Percentiles rank a stretch among this genome's conserved stretches.
Evolutionary conservation across 345 rosid species (phyloP).

Genomic region (Turnera subulata): DNA sequence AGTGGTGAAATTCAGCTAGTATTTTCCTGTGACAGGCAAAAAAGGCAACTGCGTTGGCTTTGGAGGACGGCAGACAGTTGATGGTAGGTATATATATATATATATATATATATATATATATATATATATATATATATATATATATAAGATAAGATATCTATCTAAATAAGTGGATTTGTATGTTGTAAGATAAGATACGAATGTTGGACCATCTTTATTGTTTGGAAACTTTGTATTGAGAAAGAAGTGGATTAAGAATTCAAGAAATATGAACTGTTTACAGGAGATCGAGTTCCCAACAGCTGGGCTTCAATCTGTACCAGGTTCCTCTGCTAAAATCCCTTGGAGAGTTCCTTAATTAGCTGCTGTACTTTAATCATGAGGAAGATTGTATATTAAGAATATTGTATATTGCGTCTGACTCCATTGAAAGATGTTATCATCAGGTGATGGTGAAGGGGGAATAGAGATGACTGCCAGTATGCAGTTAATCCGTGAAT

Average conservation of each 20-base stretch:
- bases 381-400: not conserved
- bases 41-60: constrained; percentile 62
- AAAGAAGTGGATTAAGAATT: not conserved
- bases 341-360: not conserved
- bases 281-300: constrained; percentile 98
- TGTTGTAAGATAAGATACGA: no score
- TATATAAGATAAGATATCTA: no score
- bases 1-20: not conserved
- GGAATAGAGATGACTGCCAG: constrained; percentile 91
- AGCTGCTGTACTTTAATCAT: no score
- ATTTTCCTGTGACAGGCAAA: constrained; percentile 48
- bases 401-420: not conserved
- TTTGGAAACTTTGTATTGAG: not conserved
- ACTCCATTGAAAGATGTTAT: not conserved
- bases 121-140: no score
- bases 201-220: not conserved
- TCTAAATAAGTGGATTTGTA: no score
- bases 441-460: constrained; percentile 92
- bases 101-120: no score
- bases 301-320: constrained; percentile 85
- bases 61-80: constrained; percentile 57
- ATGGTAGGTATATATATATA: constrained; percentile 44
- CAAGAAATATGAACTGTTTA: constrained; percentile 18
- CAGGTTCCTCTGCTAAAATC: constrained; percentile 40
- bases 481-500: constrained; percentile 78